phyloP scores from a whole-genome alignment of 2,329 filamentous ascomycete species.

The Blastomyces silverae region DNA sequence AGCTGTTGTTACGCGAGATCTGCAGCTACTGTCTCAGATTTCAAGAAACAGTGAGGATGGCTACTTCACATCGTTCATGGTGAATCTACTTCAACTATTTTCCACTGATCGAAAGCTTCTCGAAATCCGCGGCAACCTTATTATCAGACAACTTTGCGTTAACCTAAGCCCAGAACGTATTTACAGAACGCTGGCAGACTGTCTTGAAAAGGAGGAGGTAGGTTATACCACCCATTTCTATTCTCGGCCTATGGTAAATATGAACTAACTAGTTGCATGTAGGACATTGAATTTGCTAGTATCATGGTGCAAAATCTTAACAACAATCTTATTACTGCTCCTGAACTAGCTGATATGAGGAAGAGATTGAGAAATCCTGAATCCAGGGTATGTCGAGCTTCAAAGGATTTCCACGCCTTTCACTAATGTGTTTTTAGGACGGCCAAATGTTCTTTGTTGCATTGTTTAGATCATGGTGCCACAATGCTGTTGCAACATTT shows the following conservation, averaged over 20 bases:
- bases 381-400: slow-evolving; percentile 56
- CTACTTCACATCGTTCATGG: slow-evolving; percentile 98
- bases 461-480: slow-evolving; percentile 94
- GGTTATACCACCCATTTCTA: slow-evolving; percentile 15
- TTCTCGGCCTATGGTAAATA: neutral
- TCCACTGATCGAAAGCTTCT: slow-evolving; percentile 86
- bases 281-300: slow-evolving; percentile 93
- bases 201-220: slow-evolving; percentile 86
- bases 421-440: slow-evolving; percentile 51
- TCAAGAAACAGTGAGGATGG: slow-evolving; percentile 94
- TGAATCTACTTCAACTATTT: slow-evolving; percentile 89
- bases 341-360: slow-evolving; percentile 81
- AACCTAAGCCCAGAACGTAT: slow-evolving; percentile 91
- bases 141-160: slow-evolving; percentile 89
- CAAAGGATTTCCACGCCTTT: slow-evolving; percentile 3
- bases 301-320: slow-evolving; percentile 99
- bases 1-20: slow-evolving; percentile 87
- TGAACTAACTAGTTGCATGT: slow-evolving; percentile 16
- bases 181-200: slow-evolving; percentile 90
- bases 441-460: slow-evolving; percentile 93
- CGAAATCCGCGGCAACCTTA: slow-evolving; percentile 88
- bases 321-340: slow-evolving; percentile 97
- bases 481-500: slow-evolving; percentile 96
- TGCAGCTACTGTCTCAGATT: slow-evolving; percentile 91
- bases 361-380: slow-evolving; percentile 88